Evolutionary conservation across 129 eudicot genomes (phyloP).

Genomic region (Chrysanthemum seticuspe): DNA sequence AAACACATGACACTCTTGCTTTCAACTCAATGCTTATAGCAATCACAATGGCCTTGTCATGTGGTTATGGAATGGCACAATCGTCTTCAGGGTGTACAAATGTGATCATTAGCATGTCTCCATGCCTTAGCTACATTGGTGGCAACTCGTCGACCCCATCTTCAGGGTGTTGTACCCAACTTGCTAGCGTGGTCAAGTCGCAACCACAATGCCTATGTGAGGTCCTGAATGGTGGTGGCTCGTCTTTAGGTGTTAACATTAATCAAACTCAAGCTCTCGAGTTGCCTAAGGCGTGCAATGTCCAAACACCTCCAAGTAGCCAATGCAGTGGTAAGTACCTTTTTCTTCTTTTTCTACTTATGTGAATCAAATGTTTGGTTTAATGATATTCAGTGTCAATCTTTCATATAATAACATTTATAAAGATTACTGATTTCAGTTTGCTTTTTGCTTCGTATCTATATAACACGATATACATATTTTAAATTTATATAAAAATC

Average conservation of each 20-base stretch:
- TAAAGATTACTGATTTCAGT: too few species aligned
- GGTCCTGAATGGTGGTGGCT: slow-evolving; percentile 55
- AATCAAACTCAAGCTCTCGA: slow-evolving; percentile 77
- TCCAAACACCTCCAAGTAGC: slow-evolving; percentile 62
- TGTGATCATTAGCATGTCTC: slow-evolving; percentile 66
- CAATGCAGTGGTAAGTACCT: slow-evolving; percentile 50
- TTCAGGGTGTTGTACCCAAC: slow-evolving; percentile 59
- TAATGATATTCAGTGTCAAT: too few species aligned
- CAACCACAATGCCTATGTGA: slow-evolving; percentile 67
- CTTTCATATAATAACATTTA: not conserved
- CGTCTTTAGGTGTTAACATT: slow-evolving; percentile 54
- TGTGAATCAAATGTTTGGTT: not conserved
- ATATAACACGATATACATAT: not conserved
- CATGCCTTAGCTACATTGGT: slow-evolving; percentile 62
- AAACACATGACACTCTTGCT: not conserved
- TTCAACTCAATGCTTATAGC: slow-evolving; percentile 29
- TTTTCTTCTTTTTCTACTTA: not conserved
- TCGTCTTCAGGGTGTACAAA: slow-evolving; percentile 56
- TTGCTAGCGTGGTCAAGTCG: slow-evolving; percentile 54
- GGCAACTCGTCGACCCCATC: slow-evolving; percentile 63
- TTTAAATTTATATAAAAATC: not conserved
- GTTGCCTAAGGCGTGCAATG: slow-evolving; percentile 60
- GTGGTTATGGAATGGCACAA: slow-evolving; percentile 48
- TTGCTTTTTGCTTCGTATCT: too few species aligned
- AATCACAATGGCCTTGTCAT: slow-evolving; percentile 33